phyloP scores from a whole-genome alignment of 768 basidiomycete genomes.

The Suillus occidentalis region DNA sequence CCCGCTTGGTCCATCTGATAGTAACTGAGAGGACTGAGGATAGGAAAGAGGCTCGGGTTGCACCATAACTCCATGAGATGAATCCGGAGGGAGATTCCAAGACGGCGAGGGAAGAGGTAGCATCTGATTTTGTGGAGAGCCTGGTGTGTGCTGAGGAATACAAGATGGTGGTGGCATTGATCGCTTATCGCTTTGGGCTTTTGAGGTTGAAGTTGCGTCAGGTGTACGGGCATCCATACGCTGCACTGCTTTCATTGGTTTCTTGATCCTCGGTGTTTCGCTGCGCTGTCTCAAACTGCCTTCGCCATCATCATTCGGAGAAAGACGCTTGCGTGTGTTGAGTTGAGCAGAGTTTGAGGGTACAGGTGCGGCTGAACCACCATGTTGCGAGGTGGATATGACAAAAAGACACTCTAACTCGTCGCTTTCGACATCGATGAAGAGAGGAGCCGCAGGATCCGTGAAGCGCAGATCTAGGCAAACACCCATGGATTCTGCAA shows the following conservation, averaged over 20 bases:
- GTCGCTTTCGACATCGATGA: slow-evolving; percentile 74
- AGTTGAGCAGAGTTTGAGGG: slow-evolving; percentile 15
- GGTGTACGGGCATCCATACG: slow-evolving; percentile 21
- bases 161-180: slow-evolving; percentile 43
- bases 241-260: slow-evolving; percentile 39
- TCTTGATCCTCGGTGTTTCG: slow-evolving; percentile 42
- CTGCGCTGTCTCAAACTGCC: slow-evolving; percentile 16
- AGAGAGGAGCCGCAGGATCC: slow-evolving; percentile 70
- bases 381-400: slow-evolving; percentile 72
- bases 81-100: slow-evolving; percentile 1
- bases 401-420: slow-evolving; percentile 67
- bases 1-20: slow-evolving; percentile 7
- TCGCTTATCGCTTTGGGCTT: slow-evolving; percentile 21
- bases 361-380: slow-evolving; percentile 23
- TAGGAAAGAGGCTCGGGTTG: slow-evolving; percentile 23
- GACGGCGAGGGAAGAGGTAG: not conserved
- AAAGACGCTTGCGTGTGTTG: slow-evolving; percentile 23
- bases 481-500: slow-evolving; percentile 69
- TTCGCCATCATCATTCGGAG: slow-evolving; percentile 24
- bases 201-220: slow-evolving; percentile 12
- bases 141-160: slow-evolving; percentile 16
- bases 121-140: slow-evolving; percentile 9
- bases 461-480: slow-evolving; percentile 75
- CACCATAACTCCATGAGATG: slow-evolving; percentile 1
- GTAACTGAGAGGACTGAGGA: slow-evolving; percentile 24